These are phyloP conservation scores for Triangularia verruculosa DNA, from an alignment of 2,329 filamentous ascomycete genomes.

Conservation along the genomic window DNA sequence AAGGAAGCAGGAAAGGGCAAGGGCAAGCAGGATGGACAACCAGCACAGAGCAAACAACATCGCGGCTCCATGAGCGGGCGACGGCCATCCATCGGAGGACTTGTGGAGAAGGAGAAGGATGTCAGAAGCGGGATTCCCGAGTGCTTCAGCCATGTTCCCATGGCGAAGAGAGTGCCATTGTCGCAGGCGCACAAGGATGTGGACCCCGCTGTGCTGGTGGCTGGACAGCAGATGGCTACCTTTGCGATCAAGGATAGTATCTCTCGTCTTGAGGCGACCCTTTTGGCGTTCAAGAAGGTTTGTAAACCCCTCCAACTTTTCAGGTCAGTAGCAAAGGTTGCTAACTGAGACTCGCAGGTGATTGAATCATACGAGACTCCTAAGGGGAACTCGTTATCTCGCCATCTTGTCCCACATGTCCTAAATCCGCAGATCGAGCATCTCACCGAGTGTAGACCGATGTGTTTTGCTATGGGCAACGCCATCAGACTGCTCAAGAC, in stretches of 20 bases:
- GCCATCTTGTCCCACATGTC: slow-evolving; percentile 87
- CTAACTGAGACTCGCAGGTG: slow-evolving; percentile 52
- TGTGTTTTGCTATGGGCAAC: slow-evolving; percentile 96
- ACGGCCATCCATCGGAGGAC: slow-evolving; percentile 34
- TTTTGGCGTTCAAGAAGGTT: slow-evolving; percentile 86
- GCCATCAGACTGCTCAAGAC: slow-evolving; percentile 93
- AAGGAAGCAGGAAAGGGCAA: slow-evolving; percentile 48
- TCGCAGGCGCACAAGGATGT: slow-evolving; percentile 70
- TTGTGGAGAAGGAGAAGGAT: slow-evolving; percentile 45
- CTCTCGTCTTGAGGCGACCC: slow-evolving; percentile 79
- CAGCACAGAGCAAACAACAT: slow-evolving; percentile 32
- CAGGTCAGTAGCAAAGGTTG: no score
- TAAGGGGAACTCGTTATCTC: slow-evolving; percentile 75
- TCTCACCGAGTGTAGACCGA: slow-evolving; percentile 86
- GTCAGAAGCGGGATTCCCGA: slow-evolving; percentile 65
- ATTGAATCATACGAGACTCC: slow-evolving; percentile 93
- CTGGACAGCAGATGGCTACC: slow-evolving; percentile 86
- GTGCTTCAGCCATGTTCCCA: slow-evolving; percentile 80
- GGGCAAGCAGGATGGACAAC: slow-evolving; percentile 43
- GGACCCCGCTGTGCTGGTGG: slow-evolving; percentile 77
- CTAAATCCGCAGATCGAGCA: slow-evolving; percentile 95
- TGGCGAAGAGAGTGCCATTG: slow-evolving; percentile 55
- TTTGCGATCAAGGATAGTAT: slow-evolving; percentile 89
- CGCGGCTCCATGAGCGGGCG: slow-evolving; percentile 35
- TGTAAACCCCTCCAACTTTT: neutral